phyloP scores from a whole-genome alignment of 108 stramenopile species.

The Discostella pseudostelligera region DNA sequence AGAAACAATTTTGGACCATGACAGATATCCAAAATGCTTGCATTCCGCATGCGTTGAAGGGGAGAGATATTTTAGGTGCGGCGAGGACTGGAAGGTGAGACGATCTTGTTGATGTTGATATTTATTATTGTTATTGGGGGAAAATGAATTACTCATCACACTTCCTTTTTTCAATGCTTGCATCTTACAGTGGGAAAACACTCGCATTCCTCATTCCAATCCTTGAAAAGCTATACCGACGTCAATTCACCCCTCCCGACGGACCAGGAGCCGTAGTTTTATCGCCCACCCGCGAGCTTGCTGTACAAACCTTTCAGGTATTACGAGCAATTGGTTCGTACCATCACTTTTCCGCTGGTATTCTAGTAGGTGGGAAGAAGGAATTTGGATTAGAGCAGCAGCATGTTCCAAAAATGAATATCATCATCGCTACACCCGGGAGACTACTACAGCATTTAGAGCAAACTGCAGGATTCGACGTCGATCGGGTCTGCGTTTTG shows the following conservation, averaged over 20 bases:
- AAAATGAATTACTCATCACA: background rate
- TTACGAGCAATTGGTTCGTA: slow-evolving; percentile 80
- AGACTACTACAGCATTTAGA: slow-evolving; percentile 97
- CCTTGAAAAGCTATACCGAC: slow-evolving; percentile 82
- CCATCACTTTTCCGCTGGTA: slow-evolving; percentile 92
- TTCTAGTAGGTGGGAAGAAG: slow-evolving; percentile 96
- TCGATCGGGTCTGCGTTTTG: slow-evolving; percentile 79
- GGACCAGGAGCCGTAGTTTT: slow-evolving; percentile 95
- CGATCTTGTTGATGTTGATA: background rate
- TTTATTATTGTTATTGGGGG: background rate
- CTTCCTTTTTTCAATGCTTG: slow-evolving; percentile 1
- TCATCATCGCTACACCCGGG: slow-evolving; percentile 96
- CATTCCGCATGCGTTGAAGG: slow-evolving; percentile 91
- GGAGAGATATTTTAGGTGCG: slow-evolving; percentile 93
- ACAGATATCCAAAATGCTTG: slow-evolving; percentile 92
- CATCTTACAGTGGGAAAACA: slow-evolving; percentile 75
- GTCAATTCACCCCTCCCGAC: slow-evolving; percentile 74
- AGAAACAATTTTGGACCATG: slow-evolving; percentile 76
- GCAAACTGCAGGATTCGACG: slow-evolving; percentile 94
- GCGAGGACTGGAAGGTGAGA: slow-evolving; percentile 85
- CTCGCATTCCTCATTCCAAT: slow-evolving; percentile 89
- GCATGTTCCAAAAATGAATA: slow-evolving; percentile 82
- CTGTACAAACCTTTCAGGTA: slow-evolving; percentile 97
- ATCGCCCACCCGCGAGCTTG: slow-evolving; percentile 98
- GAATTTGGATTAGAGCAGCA: slow-evolving; percentile 92